phyloP scores from a whole-genome alignment of 345 rosid species.

The Syzygium grande region DNA sequence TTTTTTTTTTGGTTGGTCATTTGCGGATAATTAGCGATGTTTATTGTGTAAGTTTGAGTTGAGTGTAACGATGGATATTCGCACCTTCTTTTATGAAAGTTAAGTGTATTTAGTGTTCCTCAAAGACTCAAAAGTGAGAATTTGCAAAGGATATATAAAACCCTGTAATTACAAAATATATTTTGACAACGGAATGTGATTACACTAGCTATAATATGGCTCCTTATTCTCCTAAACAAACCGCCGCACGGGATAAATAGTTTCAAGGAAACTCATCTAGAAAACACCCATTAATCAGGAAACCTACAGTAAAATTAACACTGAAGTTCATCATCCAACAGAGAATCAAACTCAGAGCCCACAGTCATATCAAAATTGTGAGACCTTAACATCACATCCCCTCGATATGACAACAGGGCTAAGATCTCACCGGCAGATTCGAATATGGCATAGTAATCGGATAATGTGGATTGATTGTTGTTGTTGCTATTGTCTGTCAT shows the following conservation, averaged over 20 bases:
- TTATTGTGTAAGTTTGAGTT: too few relatives aligned
- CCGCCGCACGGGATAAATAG: not conserved
- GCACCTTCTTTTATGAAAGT: too few relatives aligned
- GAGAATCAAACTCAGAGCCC: not conserved
- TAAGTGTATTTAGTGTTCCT: too few relatives aligned
- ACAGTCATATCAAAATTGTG: not conserved
- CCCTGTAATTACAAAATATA: not conserved
- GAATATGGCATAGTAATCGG: not conserved
- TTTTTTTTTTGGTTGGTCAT: too few relatives aligned
- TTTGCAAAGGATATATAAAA: not conserved
- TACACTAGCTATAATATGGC: not conserved
- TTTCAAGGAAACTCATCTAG: not conserved
- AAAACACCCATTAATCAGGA: not conserved
- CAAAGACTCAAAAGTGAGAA: too few relatives aligned
- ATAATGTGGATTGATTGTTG: not conserved
- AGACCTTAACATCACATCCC: not conserved
- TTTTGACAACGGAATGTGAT: not conserved
- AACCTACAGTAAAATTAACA: not conserved
- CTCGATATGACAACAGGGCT: not conserved
- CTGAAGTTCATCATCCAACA: not conserved
- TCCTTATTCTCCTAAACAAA: not conserved
- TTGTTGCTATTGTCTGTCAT: not conserved
- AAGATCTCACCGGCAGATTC: not conserved
- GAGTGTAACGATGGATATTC: too few relatives aligned
- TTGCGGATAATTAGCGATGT: too few relatives aligned